A percentile compares a stretch with the other conserved stretches of the same genome.
Evolutionary conservation across 2,329 filamentous ascomycete genomes (phyloP).

Genomic region (Ceratocystiopsis brevicomis): DNA sequence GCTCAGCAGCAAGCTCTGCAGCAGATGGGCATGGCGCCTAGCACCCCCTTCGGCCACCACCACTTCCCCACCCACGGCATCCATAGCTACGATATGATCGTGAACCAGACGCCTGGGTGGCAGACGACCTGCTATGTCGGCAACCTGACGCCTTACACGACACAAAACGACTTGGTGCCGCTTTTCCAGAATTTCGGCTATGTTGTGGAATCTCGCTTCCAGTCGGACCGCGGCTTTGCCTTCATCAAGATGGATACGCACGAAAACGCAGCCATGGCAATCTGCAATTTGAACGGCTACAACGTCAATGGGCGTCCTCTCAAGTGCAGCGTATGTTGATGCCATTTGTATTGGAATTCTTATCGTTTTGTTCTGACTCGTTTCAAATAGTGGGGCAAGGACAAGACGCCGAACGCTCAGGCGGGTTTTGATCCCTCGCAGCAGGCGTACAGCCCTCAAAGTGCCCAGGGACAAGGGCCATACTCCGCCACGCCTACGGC

Average conservation of each 20-base stretch:
- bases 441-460: constrained; percentile 52
- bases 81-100: constrained; percentile 94
- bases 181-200: constrained; percentile 98
- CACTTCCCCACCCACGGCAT: constrained; percentile 95
- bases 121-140: constrained; percentile 98
- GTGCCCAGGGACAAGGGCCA: constrained; percentile 43
- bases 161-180: constrained; percentile 89
- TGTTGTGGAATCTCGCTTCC: constrained; percentile 92
- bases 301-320: constrained; percentile 91
- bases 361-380: neutral
- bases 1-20: constrained; percentile 94
- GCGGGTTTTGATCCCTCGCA: constrained; percentile 63
- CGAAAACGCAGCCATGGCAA: constrained; percentile 95
- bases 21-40: constrained; percentile 94
- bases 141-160: constrained; percentile 88
- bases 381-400: constrained; percentile 78
- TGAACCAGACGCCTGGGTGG: constrained; percentile 88
- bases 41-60: constrained; percentile 88
- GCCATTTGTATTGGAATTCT: neutral
- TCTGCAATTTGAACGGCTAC: constrained; percentile 94
- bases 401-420: constrained; percentile 67
- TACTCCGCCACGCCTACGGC: constrained; percentile 62
- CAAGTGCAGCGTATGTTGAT: constrained; percentile 83
- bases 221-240: constrained; percentile 91
- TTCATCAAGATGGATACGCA: constrained; percentile 99